These are phyloP conservation scores for Chimonanthus salicifolius DNA, from an alignment of 164 flowering plant species.

Conservation along the genomic window DNA sequence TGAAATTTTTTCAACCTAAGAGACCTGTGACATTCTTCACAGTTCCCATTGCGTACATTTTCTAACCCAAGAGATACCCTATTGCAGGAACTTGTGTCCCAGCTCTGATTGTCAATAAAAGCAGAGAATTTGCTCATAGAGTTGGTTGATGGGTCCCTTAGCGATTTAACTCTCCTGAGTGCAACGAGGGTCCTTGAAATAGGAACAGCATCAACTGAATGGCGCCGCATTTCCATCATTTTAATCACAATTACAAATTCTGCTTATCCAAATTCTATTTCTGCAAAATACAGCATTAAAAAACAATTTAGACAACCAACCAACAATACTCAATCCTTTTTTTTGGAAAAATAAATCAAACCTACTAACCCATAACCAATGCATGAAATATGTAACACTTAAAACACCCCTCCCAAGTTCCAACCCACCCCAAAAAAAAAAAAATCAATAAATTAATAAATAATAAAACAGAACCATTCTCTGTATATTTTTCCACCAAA, in stretches of 20 bases:
- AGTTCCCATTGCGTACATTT: slow-evolving; percentile 21
- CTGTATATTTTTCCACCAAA: too few relatives aligned
- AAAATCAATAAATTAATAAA: too few relatives aligned
- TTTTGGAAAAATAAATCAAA: too few relatives aligned
- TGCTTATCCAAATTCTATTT: slow-evolving; percentile 1
- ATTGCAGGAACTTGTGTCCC: slow-evolving; percentile 66
- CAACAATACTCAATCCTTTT: too few relatives aligned
- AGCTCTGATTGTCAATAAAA: slow-evolving; percentile 48
- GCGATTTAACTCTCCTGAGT: slow-evolving; percentile 76
- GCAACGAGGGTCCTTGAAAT: slow-evolving; percentile 75
- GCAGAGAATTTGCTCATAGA: slow-evolving; percentile 63
- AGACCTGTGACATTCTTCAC: slow-evolving; percentile 13
- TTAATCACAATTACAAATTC: neutral
- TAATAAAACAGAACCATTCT: too few relatives aligned
- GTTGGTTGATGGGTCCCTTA: slow-evolving; percentile 86
- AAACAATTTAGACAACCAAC: too few relatives aligned
- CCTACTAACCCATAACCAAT: too few relatives aligned
- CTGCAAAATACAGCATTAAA: neutral
- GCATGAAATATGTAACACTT: too few relatives aligned
- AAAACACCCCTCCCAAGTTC: too few relatives aligned
- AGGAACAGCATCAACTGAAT: slow-evolving; percentile 73
- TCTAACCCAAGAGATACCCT: slow-evolving; percentile 45
- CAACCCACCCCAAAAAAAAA: too few relatives aligned
- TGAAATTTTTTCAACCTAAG: slow-evolving; percentile 10
- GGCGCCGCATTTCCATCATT: slow-evolving; percentile 69